phyloP scores from a whole-genome alignment of 495 filamentous ascomycete genomes.

The Pseudotulostoma volvatum region DNA sequence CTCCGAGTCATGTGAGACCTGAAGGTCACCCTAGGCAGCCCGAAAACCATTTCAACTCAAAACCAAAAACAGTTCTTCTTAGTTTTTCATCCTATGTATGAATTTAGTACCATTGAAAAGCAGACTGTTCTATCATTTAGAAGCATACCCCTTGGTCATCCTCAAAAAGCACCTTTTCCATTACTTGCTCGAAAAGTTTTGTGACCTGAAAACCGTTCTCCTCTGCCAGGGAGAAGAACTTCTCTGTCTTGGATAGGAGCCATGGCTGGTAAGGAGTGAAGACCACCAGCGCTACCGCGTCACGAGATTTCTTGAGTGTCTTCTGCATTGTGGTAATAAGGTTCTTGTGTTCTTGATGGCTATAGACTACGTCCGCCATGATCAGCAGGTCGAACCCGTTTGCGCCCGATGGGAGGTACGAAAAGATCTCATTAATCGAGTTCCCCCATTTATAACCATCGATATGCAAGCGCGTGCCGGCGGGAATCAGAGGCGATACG shows the following conservation, averaged over 20 bases:
- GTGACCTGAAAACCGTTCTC: conserved; percentile 52
- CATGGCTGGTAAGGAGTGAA: conserved; percentile 90
- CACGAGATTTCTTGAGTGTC: conserved; percentile 37
- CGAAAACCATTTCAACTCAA: too few relatives aligned
- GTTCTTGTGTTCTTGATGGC: conserved; percentile 66
- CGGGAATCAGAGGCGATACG: conserved; percentile 18
- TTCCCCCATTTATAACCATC: conserved; percentile 74
- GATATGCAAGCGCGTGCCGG: conserved; percentile 26
- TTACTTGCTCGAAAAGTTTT: conserved; percentile 62
- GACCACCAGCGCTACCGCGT: conserved; percentile 61
- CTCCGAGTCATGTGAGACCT: too few relatives aligned
- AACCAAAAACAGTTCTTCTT: conserved; percentile 68
- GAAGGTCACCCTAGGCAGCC: too few relatives aligned
- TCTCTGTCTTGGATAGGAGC: conserved; percentile 67
- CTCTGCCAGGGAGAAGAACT: conserved; percentile 63
- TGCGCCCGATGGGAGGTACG: conserved; percentile 22
- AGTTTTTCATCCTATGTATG: conserved; percentile 44
- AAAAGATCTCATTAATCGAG: conserved; percentile 32
- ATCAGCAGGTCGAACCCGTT: conserved; percentile 61
- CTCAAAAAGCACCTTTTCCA: conserved; percentile 78
- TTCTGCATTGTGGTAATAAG: conserved; percentile 51
- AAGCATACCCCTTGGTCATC: conserved; percentile 55
- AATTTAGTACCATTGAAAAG: neutral
- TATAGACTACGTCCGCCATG: conserved; percentile 78
- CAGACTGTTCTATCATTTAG: too few relatives aligned